phyloP scores from a whole-genome alignment of 140 eudicot genomes.

The Flaveria floridana region DNA sequence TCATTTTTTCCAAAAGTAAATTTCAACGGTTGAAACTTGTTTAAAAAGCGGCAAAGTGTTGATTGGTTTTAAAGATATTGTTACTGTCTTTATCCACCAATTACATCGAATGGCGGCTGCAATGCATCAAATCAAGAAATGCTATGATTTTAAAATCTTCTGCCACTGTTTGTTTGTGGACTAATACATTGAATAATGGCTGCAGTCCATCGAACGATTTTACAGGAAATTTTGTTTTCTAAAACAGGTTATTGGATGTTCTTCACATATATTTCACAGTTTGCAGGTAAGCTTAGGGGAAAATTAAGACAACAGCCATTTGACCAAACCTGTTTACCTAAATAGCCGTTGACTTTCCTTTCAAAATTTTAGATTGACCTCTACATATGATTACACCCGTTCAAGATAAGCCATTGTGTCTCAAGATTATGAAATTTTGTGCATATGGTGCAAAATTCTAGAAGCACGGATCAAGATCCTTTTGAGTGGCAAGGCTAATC shows the following conservation, averaged over 20 bases:
- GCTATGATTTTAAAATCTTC: conserved; percentile 17
- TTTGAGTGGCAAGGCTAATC: not conserved
- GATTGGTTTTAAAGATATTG: conserved; percentile 21
- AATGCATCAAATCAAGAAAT: conserved; percentile 5
- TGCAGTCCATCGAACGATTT: conserved; percentile 16
- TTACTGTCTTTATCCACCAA: conserved; percentile 24
- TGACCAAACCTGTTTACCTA: not conserved
- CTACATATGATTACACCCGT: not conserved
- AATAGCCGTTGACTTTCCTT: not conserved
- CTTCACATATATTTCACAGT: conserved; percentile 3
- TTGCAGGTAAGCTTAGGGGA: not conserved
- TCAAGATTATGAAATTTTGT: not conserved
- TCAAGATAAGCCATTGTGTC: not conserved
- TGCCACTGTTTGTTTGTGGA: conserved; percentile 21
- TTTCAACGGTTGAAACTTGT: conserved; percentile 32
- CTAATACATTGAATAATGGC: conserved; percentile 6
- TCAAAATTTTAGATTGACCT: not conserved
- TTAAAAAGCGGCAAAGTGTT: conserved; percentile 26
- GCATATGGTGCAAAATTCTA: not conserved
- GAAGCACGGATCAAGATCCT: not conserved
- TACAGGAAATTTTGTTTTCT: not conserved
- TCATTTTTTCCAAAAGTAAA: conserved; percentile 21
- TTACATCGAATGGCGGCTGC: conserved; percentile 32
- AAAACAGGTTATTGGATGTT: conserved; percentile 15
- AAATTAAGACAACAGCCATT: not conserved